Conservation (phyloP, 495 filamentous ascomycete species). For the Saxispiralis lemnorum region DNA sequence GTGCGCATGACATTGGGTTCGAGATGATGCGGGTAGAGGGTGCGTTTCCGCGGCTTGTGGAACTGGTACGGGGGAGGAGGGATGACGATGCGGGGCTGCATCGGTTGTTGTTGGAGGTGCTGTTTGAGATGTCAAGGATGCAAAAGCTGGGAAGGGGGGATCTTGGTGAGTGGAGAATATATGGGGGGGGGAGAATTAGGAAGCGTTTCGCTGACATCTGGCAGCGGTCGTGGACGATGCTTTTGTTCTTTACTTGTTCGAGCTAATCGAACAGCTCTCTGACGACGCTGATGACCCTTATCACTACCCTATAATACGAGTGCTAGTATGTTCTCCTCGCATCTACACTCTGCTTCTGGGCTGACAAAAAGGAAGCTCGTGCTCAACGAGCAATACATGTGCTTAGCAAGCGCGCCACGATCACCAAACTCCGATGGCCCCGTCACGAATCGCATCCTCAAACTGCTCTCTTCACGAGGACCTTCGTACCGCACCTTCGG, state of each 20-base stretch:
- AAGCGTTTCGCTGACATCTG: slow-evolving; percentile 11
- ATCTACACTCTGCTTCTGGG: slow-evolving; percentile 2
- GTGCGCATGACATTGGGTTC: slow-evolving; percentile 57
- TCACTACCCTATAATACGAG: slow-evolving; percentile 86
- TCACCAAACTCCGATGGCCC: slow-evolving; percentile 25
- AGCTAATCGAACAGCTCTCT: slow-evolving; percentile 73
- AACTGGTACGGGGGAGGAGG: slow-evolving; percentile 51
- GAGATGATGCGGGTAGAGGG: slow-evolving; percentile 75
- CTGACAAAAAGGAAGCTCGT: slow-evolving; percentile 46
- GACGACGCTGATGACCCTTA: slow-evolving; percentile 88
- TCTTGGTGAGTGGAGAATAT: slow-evolving; percentile 35
- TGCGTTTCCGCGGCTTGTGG: slow-evolving; percentile 63
- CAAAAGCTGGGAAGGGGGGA: slow-evolving; percentile 65
- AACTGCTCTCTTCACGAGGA: slow-evolving; percentile 63
- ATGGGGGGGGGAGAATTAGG: neutral
- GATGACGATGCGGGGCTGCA: slow-evolving; percentile 55
- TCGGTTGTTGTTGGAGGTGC: slow-evolving; percentile 63
- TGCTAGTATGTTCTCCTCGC: slow-evolving; percentile 42
- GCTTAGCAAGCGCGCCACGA: slow-evolving; percentile 38
- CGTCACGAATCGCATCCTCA: slow-evolving; percentile 88
- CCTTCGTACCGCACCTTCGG: slow-evolving; percentile 80
- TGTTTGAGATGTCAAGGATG: slow-evolving; percentile 95
- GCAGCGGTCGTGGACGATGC: slow-evolving; percentile 57
- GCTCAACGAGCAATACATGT: slow-evolving; percentile 96
- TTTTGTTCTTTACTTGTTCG: slow-evolving; percentile 69